Evolutionary conservation across 257 asterid species (phyloP).

Genomic region (Primulina tabacum): DNA sequence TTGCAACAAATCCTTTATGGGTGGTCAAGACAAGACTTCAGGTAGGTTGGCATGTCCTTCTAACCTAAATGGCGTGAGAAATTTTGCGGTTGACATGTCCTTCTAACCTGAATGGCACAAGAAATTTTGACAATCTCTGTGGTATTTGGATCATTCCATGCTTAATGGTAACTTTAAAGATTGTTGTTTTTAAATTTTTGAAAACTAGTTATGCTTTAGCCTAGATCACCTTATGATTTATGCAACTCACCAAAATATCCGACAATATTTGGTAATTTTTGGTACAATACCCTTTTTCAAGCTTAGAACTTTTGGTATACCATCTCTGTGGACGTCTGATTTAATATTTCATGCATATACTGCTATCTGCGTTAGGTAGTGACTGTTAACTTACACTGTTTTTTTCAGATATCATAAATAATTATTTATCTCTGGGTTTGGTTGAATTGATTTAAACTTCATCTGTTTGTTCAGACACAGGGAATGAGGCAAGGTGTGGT

Average conservation of each 20-base stretch:
- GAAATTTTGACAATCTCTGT: neutral
- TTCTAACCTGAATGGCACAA: no score
- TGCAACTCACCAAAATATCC: neutral
- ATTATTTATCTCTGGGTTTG: slow-evolving; percentile 2
- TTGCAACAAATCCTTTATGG: slow-evolving; percentile 85
- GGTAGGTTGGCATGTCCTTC: slow-evolving; percentile 36
- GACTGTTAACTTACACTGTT: neutral
- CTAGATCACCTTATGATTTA: neutral
- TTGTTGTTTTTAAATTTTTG: neutral
- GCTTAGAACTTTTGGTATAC: slow-evolving; percentile 6
- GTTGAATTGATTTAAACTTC: slow-evolving; percentile 22
- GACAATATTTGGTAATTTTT: neutral
- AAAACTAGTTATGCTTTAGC: neutral
- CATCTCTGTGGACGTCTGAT: neutral
- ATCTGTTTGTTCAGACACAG: slow-evolving; percentile 62
- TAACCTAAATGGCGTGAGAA: no score
- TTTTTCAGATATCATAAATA: slow-evolving; percentile 5
- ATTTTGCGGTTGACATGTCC: no score
- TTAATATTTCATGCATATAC: slow-evolving; percentile 2
- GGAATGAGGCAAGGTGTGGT: slow-evolving; percentile 92
- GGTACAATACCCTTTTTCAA: neutral
- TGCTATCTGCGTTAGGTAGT: neutral
- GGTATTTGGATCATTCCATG: neutral
- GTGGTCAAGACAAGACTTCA: slow-evolving; percentile 94
- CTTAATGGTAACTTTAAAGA: neutral